phyloP scores from a whole-genome alignment of 352 stramenopile genomes.

The Pythium myriotylum region DNA sequence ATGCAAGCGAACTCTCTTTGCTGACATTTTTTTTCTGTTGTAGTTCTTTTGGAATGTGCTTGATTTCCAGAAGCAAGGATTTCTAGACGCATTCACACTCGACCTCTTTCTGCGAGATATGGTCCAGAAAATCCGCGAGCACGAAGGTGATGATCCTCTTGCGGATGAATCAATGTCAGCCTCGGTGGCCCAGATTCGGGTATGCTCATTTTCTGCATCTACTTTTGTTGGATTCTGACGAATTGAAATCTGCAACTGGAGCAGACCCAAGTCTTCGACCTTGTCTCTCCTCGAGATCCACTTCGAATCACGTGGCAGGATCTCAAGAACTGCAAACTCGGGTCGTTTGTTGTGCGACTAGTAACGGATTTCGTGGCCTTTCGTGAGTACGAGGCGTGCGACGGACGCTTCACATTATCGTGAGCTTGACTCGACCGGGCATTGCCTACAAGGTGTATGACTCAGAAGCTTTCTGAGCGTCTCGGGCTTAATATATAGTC shows the following conservation, averaged over 20 bases:
- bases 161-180: not conserved
- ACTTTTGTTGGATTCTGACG: slow-evolving; percentile 7
- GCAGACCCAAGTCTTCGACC: slow-evolving; percentile 71
- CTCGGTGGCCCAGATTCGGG: slow-evolving; percentile 32
- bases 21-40: slow-evolving; percentile 3
- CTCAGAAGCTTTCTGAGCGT: too few relatives aligned
- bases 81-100: slow-evolving; percentile 59
- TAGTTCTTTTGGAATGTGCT: slow-evolving; percentile 76
- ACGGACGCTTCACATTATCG: slow-evolving; percentile 37
- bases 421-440: too few relatives aligned
- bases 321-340: slow-evolving; percentile 51
- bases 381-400: slow-evolving; percentile 48
- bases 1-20: not conserved
- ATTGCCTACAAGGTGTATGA: too few relatives aligned
- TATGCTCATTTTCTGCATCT: slow-evolving; percentile 23
- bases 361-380: slow-evolving; percentile 67
- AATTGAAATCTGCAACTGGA: not conserved
- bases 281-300: slow-evolving; percentile 43
- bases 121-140: slow-evolving; percentile 41
- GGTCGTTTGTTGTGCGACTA: slow-evolving; percentile 56
- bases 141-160: slow-evolving; percentile 31
- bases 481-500: too few relatives aligned
- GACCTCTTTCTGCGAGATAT: slow-evolving; percentile 67
- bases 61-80: slow-evolving; percentile 69
- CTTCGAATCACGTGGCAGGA: slow-evolving; percentile 61